Conservation (phyloP, 1,284 basidiomycete species). For the Coniophora puteana region DNA sequence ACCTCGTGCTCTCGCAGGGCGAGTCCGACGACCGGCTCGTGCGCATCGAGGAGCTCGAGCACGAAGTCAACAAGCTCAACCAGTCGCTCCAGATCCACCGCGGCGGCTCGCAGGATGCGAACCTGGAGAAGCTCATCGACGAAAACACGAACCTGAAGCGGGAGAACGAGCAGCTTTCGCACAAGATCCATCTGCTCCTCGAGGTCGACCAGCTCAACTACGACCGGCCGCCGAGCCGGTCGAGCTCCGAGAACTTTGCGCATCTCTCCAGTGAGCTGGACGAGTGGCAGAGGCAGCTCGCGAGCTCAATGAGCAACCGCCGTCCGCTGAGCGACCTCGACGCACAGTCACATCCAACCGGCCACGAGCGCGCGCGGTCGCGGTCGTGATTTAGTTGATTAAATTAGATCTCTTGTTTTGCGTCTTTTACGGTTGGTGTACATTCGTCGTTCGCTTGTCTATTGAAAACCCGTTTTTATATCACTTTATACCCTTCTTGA, state of each 20-base stretch:
- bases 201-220: conserved; percentile 78
- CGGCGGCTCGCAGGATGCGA: conserved; percentile 65
- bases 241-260: conserved; percentile 82
- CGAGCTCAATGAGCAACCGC: conserved; percentile 69
- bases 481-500: conserved; percentile 48
- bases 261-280: conserved; percentile 75
- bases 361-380: conserved; percentile 58
- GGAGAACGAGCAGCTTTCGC: conserved; percentile 82
- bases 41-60: conserved; percentile 74
- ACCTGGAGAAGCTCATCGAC: conserved; percentile 71
- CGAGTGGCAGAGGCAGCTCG: conserved; percentile 78
- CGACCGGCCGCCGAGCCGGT: conserved; percentile 64
- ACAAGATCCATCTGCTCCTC: conserved; percentile 82
- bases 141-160: conserved; percentile 75
- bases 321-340: conserved; percentile 72
- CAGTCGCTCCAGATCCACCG: conserved; percentile 74
- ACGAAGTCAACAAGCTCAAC: conserved; percentile 77
- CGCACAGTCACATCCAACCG: conserved; percentile 37
- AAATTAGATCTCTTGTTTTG: conserved; percentile 22
- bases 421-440: conserved; percentile 32
- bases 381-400: conserved; percentile 51
- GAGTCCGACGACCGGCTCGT: conserved; percentile 75
- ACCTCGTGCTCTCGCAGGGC: conserved; percentile 65
- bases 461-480: too few species aligned
- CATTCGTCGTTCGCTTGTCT: too few species aligned